phyloP scores from a whole-genome alignment of 441 rosid species.

The Syzygium syzygioides region DNA sequence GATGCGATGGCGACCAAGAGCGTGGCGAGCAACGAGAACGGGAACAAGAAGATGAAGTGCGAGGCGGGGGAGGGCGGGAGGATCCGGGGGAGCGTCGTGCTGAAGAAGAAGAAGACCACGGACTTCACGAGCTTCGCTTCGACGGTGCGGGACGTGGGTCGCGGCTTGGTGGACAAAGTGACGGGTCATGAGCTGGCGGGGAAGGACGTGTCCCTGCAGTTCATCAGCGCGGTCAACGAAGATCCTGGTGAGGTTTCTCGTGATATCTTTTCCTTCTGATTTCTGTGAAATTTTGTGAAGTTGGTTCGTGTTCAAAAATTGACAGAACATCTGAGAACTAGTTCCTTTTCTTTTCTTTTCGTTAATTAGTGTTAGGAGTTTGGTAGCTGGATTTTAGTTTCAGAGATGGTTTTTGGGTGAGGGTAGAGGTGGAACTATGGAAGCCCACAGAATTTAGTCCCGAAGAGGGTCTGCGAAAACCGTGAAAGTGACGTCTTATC shows the following conservation, averaged over 20 bases:
- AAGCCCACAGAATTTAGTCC: background rate
- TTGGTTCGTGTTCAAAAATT: background rate
- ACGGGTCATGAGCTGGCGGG: background rate
- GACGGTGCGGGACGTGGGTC: background rate
- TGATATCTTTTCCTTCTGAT: background rate
- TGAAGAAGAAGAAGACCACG: background rate
- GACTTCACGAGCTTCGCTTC: background rate
- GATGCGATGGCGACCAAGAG: background rate
- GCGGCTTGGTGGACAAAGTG: background rate
- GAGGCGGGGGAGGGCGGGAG: background rate
- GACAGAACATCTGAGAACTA: background rate
- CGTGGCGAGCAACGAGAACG: background rate
- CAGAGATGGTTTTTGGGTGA: background rate
- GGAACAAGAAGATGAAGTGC: slow-evolving; percentile 17
- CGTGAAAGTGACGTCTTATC: background rate
- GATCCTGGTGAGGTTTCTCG: slow-evolving; percentile 8
- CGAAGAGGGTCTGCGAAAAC: background rate
- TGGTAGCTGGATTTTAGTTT: background rate
- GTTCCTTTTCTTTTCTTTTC: background rate
- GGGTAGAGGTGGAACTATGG: background rate
- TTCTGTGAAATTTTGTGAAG: background rate
- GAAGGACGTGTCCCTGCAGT: slow-evolving; percentile 4
- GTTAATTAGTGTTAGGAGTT: background rate
- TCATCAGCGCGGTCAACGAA: slow-evolving; percentile 1
- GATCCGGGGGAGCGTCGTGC: slow-evolving; percentile 3